Conservation (phyloP, 352 stramenopile species). For the Phytophthora pisi region DNA sequence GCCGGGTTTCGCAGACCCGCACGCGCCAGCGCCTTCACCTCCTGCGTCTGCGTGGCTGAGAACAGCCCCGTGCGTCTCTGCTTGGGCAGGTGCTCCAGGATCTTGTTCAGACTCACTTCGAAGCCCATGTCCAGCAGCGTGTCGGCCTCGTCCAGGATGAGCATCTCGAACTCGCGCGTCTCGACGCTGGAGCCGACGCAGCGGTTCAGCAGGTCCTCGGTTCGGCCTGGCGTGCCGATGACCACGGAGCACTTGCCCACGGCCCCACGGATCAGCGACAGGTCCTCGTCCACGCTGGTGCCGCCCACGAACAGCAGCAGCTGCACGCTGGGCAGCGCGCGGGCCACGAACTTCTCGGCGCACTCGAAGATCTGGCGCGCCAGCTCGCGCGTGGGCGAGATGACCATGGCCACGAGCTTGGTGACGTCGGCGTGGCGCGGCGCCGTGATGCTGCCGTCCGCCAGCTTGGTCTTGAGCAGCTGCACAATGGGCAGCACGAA, state of each 20-base stretch:
- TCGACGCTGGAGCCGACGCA: conserved; percentile 84
- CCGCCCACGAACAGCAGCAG: conserved; percentile 91
- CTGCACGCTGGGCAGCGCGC: conserved; percentile 68
- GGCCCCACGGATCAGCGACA: conserved; percentile 62
- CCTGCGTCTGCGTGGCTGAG: conserved; percentile 92
- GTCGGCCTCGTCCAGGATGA: conserved; percentile 99
- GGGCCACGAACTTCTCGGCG: conserved; percentile 63
- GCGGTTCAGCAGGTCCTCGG: conserved; percentile 87
- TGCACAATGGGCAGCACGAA: conserved; percentile 96
- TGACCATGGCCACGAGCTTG: conserved; percentile 83
- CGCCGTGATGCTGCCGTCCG: conserved; percentile 59
- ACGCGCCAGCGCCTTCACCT: conserved; percentile 95
- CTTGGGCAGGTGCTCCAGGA: conserved; percentile 96
- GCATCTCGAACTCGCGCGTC: conserved; percentile 94
- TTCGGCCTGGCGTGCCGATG: conserved; percentile 85
- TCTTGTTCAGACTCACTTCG: conserved; percentile 94
- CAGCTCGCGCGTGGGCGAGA: conserved; percentile 91
- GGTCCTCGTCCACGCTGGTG: conserved; percentile 88
- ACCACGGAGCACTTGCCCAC: conserved; percentile 76
- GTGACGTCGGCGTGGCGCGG: conserved; percentile 56
- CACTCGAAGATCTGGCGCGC: conserved; percentile 87
- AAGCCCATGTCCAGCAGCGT: conserved; percentile 98
- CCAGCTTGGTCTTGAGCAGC: conserved; percentile 79
- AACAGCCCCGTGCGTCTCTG: conserved; percentile 96
- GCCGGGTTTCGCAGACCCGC: conserved; percentile 98